Evolutionary conservation across 2,329 filamentous ascomycete species (phyloP).

Genomic region (Bretziella fagacearum): DNA sequence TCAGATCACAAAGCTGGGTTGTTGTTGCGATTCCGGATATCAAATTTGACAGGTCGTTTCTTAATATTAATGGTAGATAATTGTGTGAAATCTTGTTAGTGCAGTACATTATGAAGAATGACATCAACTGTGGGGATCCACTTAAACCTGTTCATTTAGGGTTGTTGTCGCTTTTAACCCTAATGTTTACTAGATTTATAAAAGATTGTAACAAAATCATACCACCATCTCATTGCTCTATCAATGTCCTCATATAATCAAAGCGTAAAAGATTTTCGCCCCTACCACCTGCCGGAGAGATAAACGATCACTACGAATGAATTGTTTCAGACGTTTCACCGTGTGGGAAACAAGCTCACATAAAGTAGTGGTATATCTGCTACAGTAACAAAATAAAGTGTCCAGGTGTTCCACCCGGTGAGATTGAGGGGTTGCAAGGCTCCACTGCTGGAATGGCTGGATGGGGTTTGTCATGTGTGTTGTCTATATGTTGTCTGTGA

Average conservation of each 20-base stretch:
- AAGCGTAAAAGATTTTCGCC: not conserved
- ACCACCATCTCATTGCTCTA: not conserved
- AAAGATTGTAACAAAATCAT: not conserved
- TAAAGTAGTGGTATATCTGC: not conserved
- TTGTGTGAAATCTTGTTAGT: not conserved
- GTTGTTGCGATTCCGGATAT: not conserved
- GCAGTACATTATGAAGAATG: not conserved
- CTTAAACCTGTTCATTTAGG: conserved; percentile 3
- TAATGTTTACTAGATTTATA: not conserved
- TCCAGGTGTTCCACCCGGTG: not conserved
- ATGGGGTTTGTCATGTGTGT: not conserved
- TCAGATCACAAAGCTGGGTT: not conserved
- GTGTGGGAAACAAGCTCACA: not conserved
- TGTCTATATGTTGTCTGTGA: not conserved
- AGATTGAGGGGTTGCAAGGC: not conserved
- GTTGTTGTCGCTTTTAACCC: not conserved
- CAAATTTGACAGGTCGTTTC: not conserved
- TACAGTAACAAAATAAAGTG: no score
- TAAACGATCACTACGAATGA: not conserved
- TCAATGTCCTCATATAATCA: not conserved
- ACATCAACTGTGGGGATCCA: conserved; percentile 3
- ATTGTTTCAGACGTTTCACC: not conserved
- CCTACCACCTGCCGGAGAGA: not conserved
- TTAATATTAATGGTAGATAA: not conserved
- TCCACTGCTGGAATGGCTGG: not conserved